Conservation (phyloP, 441 rosid genomes). For the Erysimum pusillum region DNA sequence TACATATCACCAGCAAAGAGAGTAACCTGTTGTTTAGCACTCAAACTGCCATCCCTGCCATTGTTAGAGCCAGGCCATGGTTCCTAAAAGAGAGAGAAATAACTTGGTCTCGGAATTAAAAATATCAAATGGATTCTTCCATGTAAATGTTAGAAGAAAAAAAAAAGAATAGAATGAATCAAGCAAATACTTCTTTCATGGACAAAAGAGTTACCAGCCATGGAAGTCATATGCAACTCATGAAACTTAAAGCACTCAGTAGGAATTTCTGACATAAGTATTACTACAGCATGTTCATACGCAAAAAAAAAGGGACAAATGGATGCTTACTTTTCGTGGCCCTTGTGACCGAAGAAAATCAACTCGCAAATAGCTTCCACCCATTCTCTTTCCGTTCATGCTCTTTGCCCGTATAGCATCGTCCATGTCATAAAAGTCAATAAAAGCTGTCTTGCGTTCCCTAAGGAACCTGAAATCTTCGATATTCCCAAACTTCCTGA, state of each 20-base stretch:
- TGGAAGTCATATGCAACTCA: not conserved
- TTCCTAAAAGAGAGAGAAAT: conserved; percentile 61
- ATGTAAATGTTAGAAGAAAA: conserved; percentile 15
- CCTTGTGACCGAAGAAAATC: conserved; percentile 85
- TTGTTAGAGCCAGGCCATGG: conserved; percentile 61
- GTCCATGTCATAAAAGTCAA: conserved; percentile 70
- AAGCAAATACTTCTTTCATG: conserved; percentile 1
- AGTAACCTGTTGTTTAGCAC: conserved; percentile 66
- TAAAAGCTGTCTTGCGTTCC: conserved; percentile 79
- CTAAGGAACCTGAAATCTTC: conserved; percentile 82
- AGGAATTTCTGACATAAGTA: not conserved
- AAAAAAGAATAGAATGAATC: not conserved
- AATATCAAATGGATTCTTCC: not conserved
- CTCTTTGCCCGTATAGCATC: conserved; percentile 85
- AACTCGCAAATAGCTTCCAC: conserved; percentile 85
- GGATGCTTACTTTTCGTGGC: conserved; percentile 73
- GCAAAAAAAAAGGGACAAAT: not conserved
- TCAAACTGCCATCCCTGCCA: conserved; percentile 59
- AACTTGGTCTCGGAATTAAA: not conserved
- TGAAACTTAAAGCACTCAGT: conserved; percentile 7
- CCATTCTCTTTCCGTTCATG: conserved; percentile 83
- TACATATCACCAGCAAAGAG: conserved; percentile 3
- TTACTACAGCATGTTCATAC: not conserved
- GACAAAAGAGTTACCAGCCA: conserved; percentile 20
- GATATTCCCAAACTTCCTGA: conserved; percentile 78